These are phyloP conservation scores for Globisporangium acanthophoron DNA, from an alignment of 352 stramenopile genomes.

Conservation along the genomic window DNA sequence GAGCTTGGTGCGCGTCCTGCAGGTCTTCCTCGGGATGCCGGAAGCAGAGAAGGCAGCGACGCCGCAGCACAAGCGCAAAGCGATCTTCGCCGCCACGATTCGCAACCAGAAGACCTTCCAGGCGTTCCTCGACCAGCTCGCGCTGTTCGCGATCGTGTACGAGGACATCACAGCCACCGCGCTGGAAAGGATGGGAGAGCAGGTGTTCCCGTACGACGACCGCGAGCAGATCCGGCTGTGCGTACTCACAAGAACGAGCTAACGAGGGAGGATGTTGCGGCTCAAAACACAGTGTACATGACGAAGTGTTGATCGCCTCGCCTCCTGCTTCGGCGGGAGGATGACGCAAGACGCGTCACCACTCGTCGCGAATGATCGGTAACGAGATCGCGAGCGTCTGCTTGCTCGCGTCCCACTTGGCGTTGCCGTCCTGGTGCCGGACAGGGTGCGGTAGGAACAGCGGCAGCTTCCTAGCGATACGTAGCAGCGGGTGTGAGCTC, in stretches of 20 bases:
- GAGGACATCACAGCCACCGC: constrained; percentile 52
- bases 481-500: not conserved
- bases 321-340: not conserved
- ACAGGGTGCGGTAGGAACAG: constrained; percentile 74
- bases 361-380: constrained; percentile 73
- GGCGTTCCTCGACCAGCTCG: constrained; percentile 60
- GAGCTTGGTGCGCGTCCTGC: constrained; percentile 45
- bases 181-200: constrained; percentile 31
- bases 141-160: constrained; percentile 45
- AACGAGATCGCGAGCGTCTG: constrained; percentile 54
- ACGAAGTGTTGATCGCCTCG: not conserved
- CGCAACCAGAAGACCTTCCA: constrained; percentile 74
- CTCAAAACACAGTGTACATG: not conserved
- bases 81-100: constrained; percentile 73
- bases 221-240: constrained; percentile 70
- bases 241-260: constrained; percentile 7
- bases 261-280: not conserved
- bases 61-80: constrained; percentile 19
- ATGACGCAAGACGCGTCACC: constrained; percentile 19
- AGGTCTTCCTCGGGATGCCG: constrained; percentile 34
- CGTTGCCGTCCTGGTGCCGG: constrained; percentile 55
- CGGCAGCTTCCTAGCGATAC: constrained; percentile 43
- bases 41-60: not conserved
- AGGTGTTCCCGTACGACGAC: constrained; percentile 54
- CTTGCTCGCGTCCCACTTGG: constrained; percentile 58